Evolutionary conservation across 768 basidiomycete genomes (phyloP).

Genomic region (Termitomyces sp.): DNA sequence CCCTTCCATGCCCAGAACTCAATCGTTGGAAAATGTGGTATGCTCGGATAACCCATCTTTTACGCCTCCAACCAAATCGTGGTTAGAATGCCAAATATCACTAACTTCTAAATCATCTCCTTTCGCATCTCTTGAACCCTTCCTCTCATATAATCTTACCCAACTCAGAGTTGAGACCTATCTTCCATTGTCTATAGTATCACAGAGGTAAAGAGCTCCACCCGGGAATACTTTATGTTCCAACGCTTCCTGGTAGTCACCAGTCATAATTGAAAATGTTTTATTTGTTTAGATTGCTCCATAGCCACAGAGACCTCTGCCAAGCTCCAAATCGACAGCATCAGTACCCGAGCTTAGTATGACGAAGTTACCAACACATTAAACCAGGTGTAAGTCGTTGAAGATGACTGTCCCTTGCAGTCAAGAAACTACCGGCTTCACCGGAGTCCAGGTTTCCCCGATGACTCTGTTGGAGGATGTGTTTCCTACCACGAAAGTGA

Average conservation of each 20-base stretch:
- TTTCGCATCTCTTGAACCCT: neutral
- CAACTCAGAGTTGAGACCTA: neutral
- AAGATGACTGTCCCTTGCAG: slow-evolving; percentile 11
- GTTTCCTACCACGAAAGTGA: neutral
- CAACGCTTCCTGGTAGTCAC: too few relatives aligned
- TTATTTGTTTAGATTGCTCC: too few relatives aligned
- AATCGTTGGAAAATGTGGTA: neutral
- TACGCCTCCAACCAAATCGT: neutral
- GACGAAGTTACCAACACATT: slow-evolving; percentile 11
- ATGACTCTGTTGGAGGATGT: slow-evolving; percentile 20
- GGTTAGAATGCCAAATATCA: neutral
- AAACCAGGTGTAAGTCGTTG: slow-evolving; percentile 11
- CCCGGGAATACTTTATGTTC: too few relatives aligned
- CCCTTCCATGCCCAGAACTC: neutral
- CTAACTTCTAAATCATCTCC: neutral
- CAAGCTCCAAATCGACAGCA: neutral
- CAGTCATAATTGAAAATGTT: too few relatives aligned
- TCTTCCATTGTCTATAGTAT: neutral
- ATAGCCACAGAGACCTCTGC: neutral
- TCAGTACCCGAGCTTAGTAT: slow-evolving; percentile 9
- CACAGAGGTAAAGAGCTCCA: neutral
- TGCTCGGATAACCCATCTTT: neutral
- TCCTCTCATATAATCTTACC: neutral
- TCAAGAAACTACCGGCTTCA: slow-evolving; percentile 10
- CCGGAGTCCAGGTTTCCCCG: slow-evolving; percentile 9